Conservation (phyloP, 257 asterid genomes). For the Coffea canephora region DNA sequence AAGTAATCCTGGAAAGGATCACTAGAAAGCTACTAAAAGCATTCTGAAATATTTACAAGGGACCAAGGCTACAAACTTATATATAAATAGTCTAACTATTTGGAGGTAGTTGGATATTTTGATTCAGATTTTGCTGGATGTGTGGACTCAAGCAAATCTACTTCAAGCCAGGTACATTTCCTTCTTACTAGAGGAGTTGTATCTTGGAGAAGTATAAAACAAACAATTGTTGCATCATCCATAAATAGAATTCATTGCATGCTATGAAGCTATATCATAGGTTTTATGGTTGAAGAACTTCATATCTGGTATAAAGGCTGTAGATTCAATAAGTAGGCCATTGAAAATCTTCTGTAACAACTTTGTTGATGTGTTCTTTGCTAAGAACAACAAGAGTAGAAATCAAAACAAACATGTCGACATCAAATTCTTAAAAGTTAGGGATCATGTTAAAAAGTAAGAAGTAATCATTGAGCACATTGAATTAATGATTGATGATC, state of each 20-base stretch:
- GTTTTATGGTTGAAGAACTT: neutral
- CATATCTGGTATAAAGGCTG: neutral
- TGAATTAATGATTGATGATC: too few relatives aligned
- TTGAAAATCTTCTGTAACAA: neutral
- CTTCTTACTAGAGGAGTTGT: neutral
- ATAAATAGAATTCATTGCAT: neutral
- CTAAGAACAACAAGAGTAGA: neutral
- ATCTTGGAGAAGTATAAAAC: neutral
- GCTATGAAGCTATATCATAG: conserved; percentile 1
- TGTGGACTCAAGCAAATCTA: neutral
- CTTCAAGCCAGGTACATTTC: neutral
- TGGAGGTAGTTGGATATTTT: neutral
- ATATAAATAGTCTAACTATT: neutral
- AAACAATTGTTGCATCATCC: neutral
- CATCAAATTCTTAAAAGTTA: neutral
- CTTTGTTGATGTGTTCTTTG: neutral
- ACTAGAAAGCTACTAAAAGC: too few relatives aligned
- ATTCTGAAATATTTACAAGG: neutral
- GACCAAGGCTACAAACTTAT: neutral
- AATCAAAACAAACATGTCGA: neutral
- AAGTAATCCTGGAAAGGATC: too few relatives aligned
- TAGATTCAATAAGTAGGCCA: neutral
- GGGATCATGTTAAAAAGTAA: neutral
- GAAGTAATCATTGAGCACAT: neutral
- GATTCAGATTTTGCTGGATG: too few relatives aligned